Evolutionary conservation across 75 land plant species (phyloP), one percentile per base, ranked within the genome.

Genomic region (Larix kaempferi): DNA sequence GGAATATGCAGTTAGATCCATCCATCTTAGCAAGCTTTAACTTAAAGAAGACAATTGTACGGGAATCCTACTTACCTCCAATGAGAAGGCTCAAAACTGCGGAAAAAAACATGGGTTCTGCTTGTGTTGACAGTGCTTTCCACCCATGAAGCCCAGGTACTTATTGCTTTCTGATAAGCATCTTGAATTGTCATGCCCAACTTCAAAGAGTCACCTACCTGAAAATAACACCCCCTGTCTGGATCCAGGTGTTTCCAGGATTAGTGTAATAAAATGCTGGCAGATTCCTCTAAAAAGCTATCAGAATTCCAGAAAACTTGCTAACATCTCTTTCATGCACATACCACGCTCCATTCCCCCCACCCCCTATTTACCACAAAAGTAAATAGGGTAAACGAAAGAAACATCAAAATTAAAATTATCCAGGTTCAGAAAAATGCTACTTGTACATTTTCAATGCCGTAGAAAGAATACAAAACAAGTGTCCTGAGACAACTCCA

Each of bases 211-310:
- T 92, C 82, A 10, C 86, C 93, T 13, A 88, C 82, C 82, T 94
- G 91, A 77, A 96, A 96, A 80, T 96, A 96, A 80, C 88, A 89
- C 25, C 98, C 99, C 84, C 99, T 96, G 95, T 83, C 56, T 58
- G 67, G 23, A 84, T 79, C 71, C 73, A 69, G 73, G 76, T 69
- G 73, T 69, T 69, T 21, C 54, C 54, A 69, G 39, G 73, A 69
- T 21, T 69, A 69, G 41, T 29, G 19, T 71, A n/a, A 71, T 6
- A 74, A 33, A 71, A 6, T 41, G 33, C 22, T 39, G 13, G 19
- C 2, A 49, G 25, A 55, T 74, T 57, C 58, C 76, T 54, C 58
- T 22, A 60, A 22, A 25, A 60, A 2, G 6, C 27, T 23, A 62
- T 27, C 29, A 62, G 13, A 62, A 62, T 14, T 25, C 15, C 27